Conservation (phyloP, 768 basidiomycete genomes). For the Cystobasidiopsis lactophilus region DNA sequence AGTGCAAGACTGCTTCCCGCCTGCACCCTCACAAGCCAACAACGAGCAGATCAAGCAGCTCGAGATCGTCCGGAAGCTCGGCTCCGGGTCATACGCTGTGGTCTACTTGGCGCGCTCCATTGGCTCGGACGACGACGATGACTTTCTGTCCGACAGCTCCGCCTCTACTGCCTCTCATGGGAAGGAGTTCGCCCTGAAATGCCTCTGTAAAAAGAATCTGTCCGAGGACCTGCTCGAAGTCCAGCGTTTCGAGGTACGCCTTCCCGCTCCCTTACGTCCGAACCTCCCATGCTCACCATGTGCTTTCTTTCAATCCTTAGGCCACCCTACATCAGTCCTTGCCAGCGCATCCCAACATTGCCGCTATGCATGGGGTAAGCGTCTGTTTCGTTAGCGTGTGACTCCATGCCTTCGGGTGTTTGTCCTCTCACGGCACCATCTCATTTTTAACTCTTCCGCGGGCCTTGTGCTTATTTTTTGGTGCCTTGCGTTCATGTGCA, state of each 20-base stretch:
- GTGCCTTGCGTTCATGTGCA: too few relatives aligned
- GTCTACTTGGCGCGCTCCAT: constrained; percentile 21
- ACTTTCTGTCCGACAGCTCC: constrained; percentile 6
- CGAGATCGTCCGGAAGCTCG: constrained; percentile 18
- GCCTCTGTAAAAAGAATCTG: constrained; percentile 80
- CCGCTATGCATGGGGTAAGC: constrained; percentile 57
- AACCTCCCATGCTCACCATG: constrained; percentile 22
- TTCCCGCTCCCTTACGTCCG: constrained; percentile 24
- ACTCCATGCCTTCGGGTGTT: neutral
- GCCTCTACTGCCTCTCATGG: constrained; percentile 13
- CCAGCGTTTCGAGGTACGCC: constrained; percentile 53
- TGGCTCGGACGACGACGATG: constrained; percentile 16
- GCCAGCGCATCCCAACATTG: constrained; percentile 73
- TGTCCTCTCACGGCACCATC: neutral
- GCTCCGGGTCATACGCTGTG: constrained; percentile 2
- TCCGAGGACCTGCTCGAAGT: constrained; percentile 65
- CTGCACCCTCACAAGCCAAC: constrained; percentile 22
- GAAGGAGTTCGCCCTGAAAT: constrained; percentile 81
- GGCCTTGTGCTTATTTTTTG: neutral
- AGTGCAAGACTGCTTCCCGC: constrained; percentile 52
- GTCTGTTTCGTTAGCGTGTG: too few relatives aligned
- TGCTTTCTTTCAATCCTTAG: constrained; percentile 22
- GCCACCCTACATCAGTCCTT: constrained; percentile 88
- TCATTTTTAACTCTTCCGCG: neutral
- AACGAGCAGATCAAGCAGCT: constrained; percentile 11